Conservation (phyloP, 164 flowering plant species). For the Echeveria elegans region DNA sequence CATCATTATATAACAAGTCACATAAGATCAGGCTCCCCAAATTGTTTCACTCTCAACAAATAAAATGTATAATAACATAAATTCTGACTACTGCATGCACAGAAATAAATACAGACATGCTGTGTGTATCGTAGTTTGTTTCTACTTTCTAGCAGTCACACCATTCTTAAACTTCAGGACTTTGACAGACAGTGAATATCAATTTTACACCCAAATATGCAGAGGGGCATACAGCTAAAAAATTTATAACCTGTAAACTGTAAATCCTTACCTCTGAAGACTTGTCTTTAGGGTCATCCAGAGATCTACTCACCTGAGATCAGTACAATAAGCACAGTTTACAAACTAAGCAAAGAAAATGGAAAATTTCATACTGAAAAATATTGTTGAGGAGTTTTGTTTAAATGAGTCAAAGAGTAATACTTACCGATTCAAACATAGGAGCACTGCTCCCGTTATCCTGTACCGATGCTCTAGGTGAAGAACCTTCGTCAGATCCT, state of each 20-base stretch:
- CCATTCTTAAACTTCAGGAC: neutral
- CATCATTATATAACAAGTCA: neutral
- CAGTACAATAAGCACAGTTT: neutral
- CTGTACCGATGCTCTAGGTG: slow-evolving; percentile 47
- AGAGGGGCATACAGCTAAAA: neutral
- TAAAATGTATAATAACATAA: neutral
- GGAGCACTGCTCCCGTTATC: slow-evolving; percentile 43
- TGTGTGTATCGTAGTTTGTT: no score
- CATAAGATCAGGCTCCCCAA: neutral
- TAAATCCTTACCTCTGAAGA: slow-evolving; percentile 37
- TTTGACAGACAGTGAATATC: neutral
- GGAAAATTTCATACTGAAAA: neutral
- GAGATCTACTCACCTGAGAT: slow-evolving; percentile 46
- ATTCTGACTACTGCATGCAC: no score
- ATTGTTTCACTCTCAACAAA: neutral
- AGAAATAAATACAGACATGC: neutral
- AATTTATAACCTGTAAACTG: neutral
- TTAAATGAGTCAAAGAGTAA: neutral
- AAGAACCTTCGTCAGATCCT: slow-evolving; percentile 79
- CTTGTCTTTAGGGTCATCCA: slow-evolving; percentile 41
- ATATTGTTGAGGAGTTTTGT: neutral
- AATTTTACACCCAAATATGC: neutral
- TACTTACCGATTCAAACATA: slow-evolving; percentile 47
- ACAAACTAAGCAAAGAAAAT: neutral
- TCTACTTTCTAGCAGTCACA: neutral